Evolutionary conservation across 805 yeast species (phyloP), one percentile per base, ranked within the genome.

Genomic region (Yamadazyma takamatsuzukensis): DNA sequence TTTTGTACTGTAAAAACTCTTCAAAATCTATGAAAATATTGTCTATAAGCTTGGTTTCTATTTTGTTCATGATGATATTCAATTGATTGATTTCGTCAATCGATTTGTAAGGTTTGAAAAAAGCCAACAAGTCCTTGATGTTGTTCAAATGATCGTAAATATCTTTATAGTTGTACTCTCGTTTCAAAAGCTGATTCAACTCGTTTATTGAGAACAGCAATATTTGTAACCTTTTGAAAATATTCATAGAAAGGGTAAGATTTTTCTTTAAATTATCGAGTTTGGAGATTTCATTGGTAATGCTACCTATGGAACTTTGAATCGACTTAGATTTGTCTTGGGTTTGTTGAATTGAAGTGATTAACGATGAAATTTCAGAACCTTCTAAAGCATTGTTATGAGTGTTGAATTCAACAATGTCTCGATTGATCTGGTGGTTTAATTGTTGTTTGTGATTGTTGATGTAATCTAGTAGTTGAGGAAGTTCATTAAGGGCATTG

Each of bases 221-320:
- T 85, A 89, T 89, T 50, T 88, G 95, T 23, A 93, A 65, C 40
- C 96, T 72, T 48, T 90, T 85, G 44, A 90, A 67, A 22, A 88
- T 78, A 1, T 94, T 86, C 84, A 93, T 85, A 8, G 93, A 77
- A 17, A 78, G 68, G 2, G 87, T 89, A 30, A 93, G 64, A 54
- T 93, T 93, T 51, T 76, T 77, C 63, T 93, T 93, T 21, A 89
- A 80, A 31, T 74, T 76, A 56, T 93, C 97, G 38, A 93, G 67
- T 15, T 70, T 62, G 45, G 86, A 83, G 40, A 93, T 88, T 24
- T 80, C 82, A 4, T 75, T 68, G 0, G 97, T 90, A 74, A 87
- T 82, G 3, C 52, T 56, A 9, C 80, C 67, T 34, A 88, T 85
- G 3, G 78, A 70, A 4, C 56, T 40, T 39, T 82, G 87, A 0